Percentiles rank a stretch among this genome's conserved stretches.
phyloP scores from a whole-genome alignment of 768 basidiomycete species.

The Lentinula aciculospora region DNA sequence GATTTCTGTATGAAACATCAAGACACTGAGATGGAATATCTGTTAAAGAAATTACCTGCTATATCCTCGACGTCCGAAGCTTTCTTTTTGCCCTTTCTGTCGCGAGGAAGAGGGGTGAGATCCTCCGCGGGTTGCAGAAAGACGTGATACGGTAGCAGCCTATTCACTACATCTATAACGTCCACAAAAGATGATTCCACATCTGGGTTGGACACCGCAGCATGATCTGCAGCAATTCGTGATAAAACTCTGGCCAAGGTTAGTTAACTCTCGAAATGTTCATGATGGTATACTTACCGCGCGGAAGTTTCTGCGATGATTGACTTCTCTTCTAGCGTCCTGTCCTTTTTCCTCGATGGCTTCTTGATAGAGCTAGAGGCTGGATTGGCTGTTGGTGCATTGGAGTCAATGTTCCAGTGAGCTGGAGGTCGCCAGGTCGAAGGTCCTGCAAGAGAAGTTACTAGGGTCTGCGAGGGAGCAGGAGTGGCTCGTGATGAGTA shows the following conservation, averaged over 20 bases:
- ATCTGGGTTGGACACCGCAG: slow-evolving; percentile 55
- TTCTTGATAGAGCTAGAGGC: slow-evolving; percentile 13
- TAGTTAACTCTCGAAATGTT: not conserved
- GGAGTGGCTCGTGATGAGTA: not conserved
- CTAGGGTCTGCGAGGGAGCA: not conserved
- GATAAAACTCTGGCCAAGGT: slow-evolving; percentile 39
- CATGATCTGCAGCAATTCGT: slow-evolving; percentile 59
- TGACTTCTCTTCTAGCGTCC: slow-evolving; percentile 47
- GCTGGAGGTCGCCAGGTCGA: slow-evolving; percentile 6
- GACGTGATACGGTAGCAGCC: slow-evolving; percentile 75
- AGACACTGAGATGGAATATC: not conserved
- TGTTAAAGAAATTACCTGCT: slow-evolving; percentile 31
- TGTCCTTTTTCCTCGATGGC: slow-evolving; percentile 24
- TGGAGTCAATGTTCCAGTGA: slow-evolving; percentile 3
- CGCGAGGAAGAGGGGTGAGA: slow-evolving; percentile 33
- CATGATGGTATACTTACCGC: slow-evolving; percentile 34
- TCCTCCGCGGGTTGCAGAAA: slow-evolving; percentile 74
- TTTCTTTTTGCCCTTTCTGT: slow-evolving; percentile 61
- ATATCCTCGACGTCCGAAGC: slow-evolving; percentile 42
- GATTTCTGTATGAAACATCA: slow-evolving; percentile 43
- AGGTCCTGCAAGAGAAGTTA: not conserved
- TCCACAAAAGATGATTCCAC: slow-evolving; percentile 65
- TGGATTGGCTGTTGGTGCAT: not conserved
- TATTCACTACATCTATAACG: slow-evolving; percentile 55
- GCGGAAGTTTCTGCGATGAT: slow-evolving; percentile 39